Conservation (phyloP, 345 rosid species). For the Noccaea bulbosa region DNA sequence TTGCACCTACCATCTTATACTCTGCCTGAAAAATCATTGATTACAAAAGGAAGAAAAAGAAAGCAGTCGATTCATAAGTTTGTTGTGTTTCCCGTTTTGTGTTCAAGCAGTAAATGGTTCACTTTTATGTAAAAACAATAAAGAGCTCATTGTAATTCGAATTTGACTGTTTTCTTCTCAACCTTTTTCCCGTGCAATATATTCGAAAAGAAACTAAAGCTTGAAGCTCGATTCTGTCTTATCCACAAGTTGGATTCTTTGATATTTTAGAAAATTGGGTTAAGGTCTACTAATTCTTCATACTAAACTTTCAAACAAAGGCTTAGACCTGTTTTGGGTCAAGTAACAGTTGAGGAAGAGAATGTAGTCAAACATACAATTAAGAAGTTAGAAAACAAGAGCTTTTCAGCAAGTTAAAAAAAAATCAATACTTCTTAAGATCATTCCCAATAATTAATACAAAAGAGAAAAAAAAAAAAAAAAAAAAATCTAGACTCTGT, state of each 20-base stretch:
- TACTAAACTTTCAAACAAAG: background rate
- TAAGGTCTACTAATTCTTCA: no score
- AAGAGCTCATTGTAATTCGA: no score
- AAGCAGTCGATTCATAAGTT: constrained; percentile 11
- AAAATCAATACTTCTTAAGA: constrained; percentile 36
- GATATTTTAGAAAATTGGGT: no score
- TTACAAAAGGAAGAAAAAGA: background rate
- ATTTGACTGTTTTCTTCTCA: background rate
- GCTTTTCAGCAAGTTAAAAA: constrained; percentile 37
- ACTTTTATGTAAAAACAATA: background rate
- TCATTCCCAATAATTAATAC: constrained; percentile 29
- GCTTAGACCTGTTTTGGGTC: constrained; percentile 14
- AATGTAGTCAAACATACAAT: background rate
- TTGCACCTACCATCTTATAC: constrained; percentile 10
- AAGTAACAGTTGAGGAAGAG: constrained; percentile 6
- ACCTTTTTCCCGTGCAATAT: no score
- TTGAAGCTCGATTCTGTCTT: no score
- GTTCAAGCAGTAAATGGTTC: constrained; percentile 19
- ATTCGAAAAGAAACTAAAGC: no score
- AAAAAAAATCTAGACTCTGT: no score
- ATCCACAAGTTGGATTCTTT: no score
- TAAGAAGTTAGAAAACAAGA: constrained; percentile 7
- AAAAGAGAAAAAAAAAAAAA: background rate
- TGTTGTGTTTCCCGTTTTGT: constrained; percentile 1
- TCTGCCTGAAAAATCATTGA: background rate